These are phyloP conservation scores for Coemansia sp. DNA, from an alignment of 192 early-diverging fungal genomes.

Conservation along the genomic window DNA sequence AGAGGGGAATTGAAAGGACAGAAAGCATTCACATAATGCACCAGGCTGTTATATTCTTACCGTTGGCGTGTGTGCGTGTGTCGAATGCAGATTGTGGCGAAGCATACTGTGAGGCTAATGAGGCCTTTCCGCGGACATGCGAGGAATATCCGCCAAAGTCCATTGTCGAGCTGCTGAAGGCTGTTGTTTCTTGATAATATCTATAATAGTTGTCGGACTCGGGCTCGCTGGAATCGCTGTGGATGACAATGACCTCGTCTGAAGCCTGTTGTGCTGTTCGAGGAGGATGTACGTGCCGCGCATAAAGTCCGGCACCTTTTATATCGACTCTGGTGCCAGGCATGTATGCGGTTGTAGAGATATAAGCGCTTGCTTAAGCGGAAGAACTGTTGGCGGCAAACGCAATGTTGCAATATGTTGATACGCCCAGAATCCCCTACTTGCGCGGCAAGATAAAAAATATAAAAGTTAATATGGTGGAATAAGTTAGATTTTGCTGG, in stretches of 20 bases:
- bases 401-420: background rate
- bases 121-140: slow-evolving; percentile 1
- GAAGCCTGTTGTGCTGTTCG: slow-evolving; percentile 23
- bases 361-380: background rate
- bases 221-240: slow-evolving; percentile 46
- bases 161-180: slow-evolving; percentile 3
- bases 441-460: background rate
- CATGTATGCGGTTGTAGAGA: slow-evolving; percentile 19
- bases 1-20: background rate
- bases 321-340: slow-evolving; percentile 38
- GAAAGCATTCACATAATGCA: background rate
- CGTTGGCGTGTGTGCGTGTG: slow-evolving; percentile 11
- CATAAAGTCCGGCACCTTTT: slow-evolving; percentile 26
- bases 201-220: slow-evolving; percentile 5
- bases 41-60: slow-evolving; percentile 12
- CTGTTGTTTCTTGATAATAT: background rate
- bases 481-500: background rate
- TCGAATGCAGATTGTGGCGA: slow-evolving; percentile 16
- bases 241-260: slow-evolving; percentile 44
- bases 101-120: slow-evolving; percentile 13
- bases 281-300: slow-evolving; percentile 32
- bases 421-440: background rate
- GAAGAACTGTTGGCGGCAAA: background rate
- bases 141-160: slow-evolving; percentile 12
- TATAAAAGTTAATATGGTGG: background rate